Evolutionary conservation across 2,329 filamentous ascomycete genomes (phyloP).

Genomic region (Didymella arachidicola): DNA sequence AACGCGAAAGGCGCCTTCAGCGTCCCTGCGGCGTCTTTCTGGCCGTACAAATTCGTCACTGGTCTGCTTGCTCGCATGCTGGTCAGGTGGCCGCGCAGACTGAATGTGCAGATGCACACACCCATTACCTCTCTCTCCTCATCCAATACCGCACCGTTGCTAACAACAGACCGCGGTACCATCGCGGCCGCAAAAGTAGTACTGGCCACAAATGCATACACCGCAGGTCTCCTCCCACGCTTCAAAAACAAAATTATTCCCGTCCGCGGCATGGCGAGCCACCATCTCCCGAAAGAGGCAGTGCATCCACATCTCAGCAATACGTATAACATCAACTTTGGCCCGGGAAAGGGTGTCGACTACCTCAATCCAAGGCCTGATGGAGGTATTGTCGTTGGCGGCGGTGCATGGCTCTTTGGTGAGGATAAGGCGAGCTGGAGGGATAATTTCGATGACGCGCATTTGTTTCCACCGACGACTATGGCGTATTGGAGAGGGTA

Average conservation of each 20-base stretch:
- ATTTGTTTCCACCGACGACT: slow-evolving; percentile 53
- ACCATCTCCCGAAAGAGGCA: slow-evolving; percentile 20
- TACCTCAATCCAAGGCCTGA: slow-evolving; percentile 27
- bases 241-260: slow-evolving; percentile 51
- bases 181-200: slow-evolving; percentile 33
- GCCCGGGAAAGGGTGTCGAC: slow-evolving; percentile 12
- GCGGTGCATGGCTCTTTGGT: slow-evolving; percentile 50
- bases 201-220: slow-evolving; percentile 42
- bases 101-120: slow-evolving; percentile 40
- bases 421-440: slow-evolving; percentile 54
- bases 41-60: slow-evolving; percentile 44
- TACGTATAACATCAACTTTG: slow-evolving; percentile 40
- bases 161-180: slow-evolving; percentile 33
- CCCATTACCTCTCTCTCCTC: slow-evolving; percentile 20
- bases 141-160: background rate
- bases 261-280: slow-evolving; percentile 41
- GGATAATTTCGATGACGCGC: slow-evolving; percentile 56
- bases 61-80: slow-evolving; percentile 29
- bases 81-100: slow-evolving; percentile 16
- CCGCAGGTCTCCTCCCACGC: slow-evolving; percentile 37
- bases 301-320: slow-evolving; percentile 33
- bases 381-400: slow-evolving; percentile 34
- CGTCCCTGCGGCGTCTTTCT: slow-evolving; percentile 26
- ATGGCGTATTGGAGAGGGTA: slow-evolving; percentile 58
- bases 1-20: slow-evolving; percentile 32